phyloP scores from a whole-genome alignment of 2,329 filamentous ascomycete genomes.

The Aspergillus sp. region DNA sequence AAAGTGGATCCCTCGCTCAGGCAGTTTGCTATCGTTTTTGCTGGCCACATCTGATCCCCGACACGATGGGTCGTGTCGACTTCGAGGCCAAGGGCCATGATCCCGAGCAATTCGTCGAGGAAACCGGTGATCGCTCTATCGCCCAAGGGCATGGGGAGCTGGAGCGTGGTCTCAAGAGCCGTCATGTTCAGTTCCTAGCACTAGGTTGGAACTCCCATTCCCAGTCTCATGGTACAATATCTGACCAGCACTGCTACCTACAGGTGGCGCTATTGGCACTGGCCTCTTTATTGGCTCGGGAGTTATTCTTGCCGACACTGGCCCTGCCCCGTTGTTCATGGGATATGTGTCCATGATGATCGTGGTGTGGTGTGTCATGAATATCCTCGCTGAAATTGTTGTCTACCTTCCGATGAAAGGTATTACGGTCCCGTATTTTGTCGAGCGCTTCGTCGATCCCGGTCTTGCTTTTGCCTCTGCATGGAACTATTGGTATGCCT shows the following conservation, averaged over 20 bases:
- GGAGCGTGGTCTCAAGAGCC: slow-evolving; percentile 35
- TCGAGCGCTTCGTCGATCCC: slow-evolving; percentile 47
- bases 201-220: slow-evolving; percentile 51
- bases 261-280: slow-evolving; percentile 8
- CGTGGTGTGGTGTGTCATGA: slow-evolving; percentile 3
- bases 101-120: too few species aligned
- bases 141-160: too few species aligned
- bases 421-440: slow-evolving; percentile 48
- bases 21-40: too few species aligned
- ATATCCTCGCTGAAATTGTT: slow-evolving; percentile 40
- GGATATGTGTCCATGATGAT: slow-evolving; percentile 1
- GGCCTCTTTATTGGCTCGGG: slow-evolving; percentile 5
- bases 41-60: too few species aligned
- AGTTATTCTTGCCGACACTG: slow-evolving; percentile 1
- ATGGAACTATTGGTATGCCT: slow-evolving; percentile 46
- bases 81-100: too few species aligned
- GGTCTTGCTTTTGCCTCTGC: slow-evolving; percentile 47
- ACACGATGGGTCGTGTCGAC: too few species aligned
- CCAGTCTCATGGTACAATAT: too few species aligned
- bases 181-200: slow-evolving; percentile 40
- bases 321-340: slow-evolving; percentile 4
- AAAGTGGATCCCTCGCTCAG: too few species aligned
- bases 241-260: too few species aligned
- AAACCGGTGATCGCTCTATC: too few species aligned
- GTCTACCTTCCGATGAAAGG: slow-evolving; percentile 46